Base-by-base conservation (phyloP, 2,329 filamentous ascomycete genomes). In the Aspergillus unguis region DNA sequence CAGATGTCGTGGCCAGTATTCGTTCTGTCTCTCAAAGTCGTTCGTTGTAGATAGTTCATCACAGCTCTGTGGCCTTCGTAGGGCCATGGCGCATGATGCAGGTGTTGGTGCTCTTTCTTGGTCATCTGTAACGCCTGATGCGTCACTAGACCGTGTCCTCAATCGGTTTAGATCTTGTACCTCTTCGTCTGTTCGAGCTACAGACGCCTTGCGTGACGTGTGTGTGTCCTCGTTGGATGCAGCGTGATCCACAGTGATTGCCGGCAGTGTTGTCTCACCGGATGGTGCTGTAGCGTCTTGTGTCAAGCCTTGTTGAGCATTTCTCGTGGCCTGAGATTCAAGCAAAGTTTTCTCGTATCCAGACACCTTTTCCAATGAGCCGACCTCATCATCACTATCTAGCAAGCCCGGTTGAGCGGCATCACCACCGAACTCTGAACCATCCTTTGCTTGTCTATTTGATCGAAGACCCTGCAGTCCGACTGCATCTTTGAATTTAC, bases 401-500 rank as follows among this genome's bases (percentile, higher is more conserved):
- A 65, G 53, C 2, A 56, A 54, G 46, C 64, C 59, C 26, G 62
- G 53, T 53, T 67, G 65, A 5, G 62, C 59, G 42, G 61, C 50
- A 46, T 71, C 67, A 42, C 58, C 57, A 29, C 64, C 62, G 26
- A 70, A 37, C 27, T 70, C 69, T 2, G 57, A 35, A 6, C 61
- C 64, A 5, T 75, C 72, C 56, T 69, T 71, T 8, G 67, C 61
- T 42, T 64, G 61, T 47, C 69, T 73, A 59, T 76, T 71, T 25
- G 70, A 72, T 25, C 73, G 72, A 38, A 70, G 64, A 27, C 89
- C 46, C 5, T 45, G 52, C 31, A 54, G 35, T 8, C 52, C 88
- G 33, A 96, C 87, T 2, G 85, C 90, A 65, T 92, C 90, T 65
- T 92, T 92, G 68, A 96, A 91, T 33, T 89, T 85, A 1, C 88